phyloP scores from a whole-genome alignment of 371 early-diverging fungal genomes.

The Haplosporangium sp. region DNA sequence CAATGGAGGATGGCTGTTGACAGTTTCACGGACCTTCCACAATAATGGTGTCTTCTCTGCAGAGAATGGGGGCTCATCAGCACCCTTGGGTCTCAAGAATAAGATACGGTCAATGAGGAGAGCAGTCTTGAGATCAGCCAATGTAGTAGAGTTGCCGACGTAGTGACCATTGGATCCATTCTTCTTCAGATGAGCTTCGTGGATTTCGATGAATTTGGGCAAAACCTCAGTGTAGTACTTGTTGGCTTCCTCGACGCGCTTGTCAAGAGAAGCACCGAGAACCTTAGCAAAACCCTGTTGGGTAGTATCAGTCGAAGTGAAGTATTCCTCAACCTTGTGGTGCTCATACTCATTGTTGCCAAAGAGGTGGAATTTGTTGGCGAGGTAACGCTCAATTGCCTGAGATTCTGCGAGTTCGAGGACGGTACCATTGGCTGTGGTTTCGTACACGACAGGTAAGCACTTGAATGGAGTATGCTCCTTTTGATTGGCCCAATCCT shows the following conservation, averaged over 20 bases:
- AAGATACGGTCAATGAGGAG: slow-evolving; percentile 14
- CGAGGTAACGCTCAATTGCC: slow-evolving; percentile 62
- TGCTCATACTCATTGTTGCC: slow-evolving; percentile 44
- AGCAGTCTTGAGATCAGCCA: slow-evolving; percentile 37
- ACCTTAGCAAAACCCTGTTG: slow-evolving; percentile 12
- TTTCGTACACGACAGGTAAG: slow-evolving; percentile 60
- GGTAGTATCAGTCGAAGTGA: slow-evolving; percentile 23
- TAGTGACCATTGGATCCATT: slow-evolving; percentile 40
- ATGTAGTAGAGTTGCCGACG: slow-evolving; percentile 16
- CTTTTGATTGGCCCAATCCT: slow-evolving; percentile 60
- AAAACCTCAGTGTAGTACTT: slow-evolving; percentile 17
- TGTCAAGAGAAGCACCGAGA: slow-evolving; percentile 12
- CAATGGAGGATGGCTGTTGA: slow-evolving; percentile 11
- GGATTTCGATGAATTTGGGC: slow-evolving; percentile 14
- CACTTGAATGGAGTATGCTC: slow-evolving; percentile 48
- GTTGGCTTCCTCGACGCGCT: slow-evolving; percentile 19
- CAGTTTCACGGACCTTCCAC: slow-evolving; percentile 37
- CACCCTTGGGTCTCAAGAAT: slow-evolving; percentile 25
- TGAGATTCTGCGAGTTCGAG: slow-evolving; percentile 46
- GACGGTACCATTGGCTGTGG: slow-evolving; percentile 29
- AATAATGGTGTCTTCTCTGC: slow-evolving; percentile 21
- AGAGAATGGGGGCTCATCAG: slow-evolving; percentile 15
- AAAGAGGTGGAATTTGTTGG: slow-evolving; percentile 40
- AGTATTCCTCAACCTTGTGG: slow-evolving; percentile 31
- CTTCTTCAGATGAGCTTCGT: slow-evolving; percentile 28